phyloP scores from a whole-genome alignment of 1,284 basidiomycete genomes.

The Vanrija pseudolonga region DNA sequence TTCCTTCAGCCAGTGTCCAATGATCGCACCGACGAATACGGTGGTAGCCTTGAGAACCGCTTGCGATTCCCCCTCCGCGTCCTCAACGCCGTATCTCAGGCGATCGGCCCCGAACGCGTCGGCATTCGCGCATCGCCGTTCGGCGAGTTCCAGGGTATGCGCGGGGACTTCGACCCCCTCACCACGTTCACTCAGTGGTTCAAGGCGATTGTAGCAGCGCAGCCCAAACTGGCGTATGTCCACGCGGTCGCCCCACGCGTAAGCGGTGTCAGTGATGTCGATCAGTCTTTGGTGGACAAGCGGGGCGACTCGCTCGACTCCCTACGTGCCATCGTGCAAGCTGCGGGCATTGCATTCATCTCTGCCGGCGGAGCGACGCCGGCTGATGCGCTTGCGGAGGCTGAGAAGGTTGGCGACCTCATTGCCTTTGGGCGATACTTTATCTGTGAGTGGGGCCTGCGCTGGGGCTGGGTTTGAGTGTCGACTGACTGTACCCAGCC shows the following conservation, averaged over 20 bases:
- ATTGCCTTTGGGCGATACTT: slow-evolving; percentile 56
- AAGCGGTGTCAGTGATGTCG: slow-evolving; percentile 15
- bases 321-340: slow-evolving; percentile 21
- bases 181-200: slow-evolving; percentile 38
- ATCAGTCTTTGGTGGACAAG: not conserved
- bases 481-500: slow-evolving; percentile 8
- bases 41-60: slow-evolving; percentile 59
- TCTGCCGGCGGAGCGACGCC: slow-evolving; percentile 53
- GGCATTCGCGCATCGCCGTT: slow-evolving; percentile 59
- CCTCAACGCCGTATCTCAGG: slow-evolving; percentile 52
- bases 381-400: slow-evolving; percentile 28
- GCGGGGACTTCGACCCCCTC: slow-evolving; percentile 51
- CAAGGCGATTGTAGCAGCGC: slow-evolving; percentile 40
- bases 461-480: not conserved
- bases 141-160: slow-evolving; percentile 51
- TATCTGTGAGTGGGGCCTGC: slow-evolving; percentile 44
- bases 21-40: slow-evolving; percentile 60
- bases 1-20: slow-evolving; percentile 57
- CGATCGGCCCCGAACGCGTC: slow-evolving; percentile 55
- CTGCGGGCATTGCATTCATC: slow-evolving; percentile 48
- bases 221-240: slow-evolving; percentile 58
- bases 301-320: slow-evolving; percentile 20
- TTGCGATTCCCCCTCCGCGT: slow-evolving; percentile 56
- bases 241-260: slow-evolving; percentile 57
- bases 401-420: slow-evolving; percentile 47